A percentile compares a stretch with the other conserved stretches of the same genome.
Evolutionary conservation across 768 basidiomycete genomes (phyloP).

Genomic region (Leccinum uliginosum): DNA sequence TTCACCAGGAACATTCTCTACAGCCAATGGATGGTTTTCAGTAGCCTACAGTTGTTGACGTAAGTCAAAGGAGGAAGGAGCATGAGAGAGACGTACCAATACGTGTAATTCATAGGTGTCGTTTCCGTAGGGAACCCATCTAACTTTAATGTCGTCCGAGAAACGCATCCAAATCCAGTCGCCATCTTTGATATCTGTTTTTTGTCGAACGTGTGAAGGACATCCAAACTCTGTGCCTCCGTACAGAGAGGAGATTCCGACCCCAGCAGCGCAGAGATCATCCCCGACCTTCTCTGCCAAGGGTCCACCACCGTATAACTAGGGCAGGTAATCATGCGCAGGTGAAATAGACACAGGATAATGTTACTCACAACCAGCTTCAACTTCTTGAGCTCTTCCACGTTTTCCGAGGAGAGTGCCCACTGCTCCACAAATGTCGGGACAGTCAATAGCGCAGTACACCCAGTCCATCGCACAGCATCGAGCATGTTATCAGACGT

Average conservation of each 20-base stretch:
- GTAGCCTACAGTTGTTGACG: neutral
- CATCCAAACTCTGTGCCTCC: slow-evolving; percentile 23
- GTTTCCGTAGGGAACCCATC: slow-evolving; percentile 31
- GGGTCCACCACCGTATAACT: slow-evolving; percentile 15
- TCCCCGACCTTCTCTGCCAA: slow-evolving; percentile 13
- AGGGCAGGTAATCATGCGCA: neutral
- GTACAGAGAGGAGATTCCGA: slow-evolving; percentile 9
- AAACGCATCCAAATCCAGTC: slow-evolving; percentile 17
- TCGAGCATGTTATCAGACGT: slow-evolving; percentile 21
- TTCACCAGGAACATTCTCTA: slow-evolving; percentile 34
- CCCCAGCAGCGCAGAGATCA: slow-evolving; percentile 14
- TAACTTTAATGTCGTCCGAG: slow-evolving; percentile 15
- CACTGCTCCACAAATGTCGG: slow-evolving; percentile 20
- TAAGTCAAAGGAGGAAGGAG: neutral
- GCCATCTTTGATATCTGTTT: slow-evolving; percentile 7
- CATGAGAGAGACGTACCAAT: slow-evolving; percentile 23
- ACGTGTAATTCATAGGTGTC: slow-evolving; percentile 33
- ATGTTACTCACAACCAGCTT: slow-evolving; percentile 15
- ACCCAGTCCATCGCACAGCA: slow-evolving; percentile 3
- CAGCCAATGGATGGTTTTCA: neutral
- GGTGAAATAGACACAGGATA: neutral
- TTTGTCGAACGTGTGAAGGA: neutral
- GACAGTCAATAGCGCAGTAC: slow-evolving; percentile 9
- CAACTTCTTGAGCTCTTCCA: slow-evolving; percentile 17
- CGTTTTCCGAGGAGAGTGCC: slow-evolving; percentile 7